Conservation (phyloP, 1,139 yeast species). For the Hyphopichia khmerensis region DNA sequence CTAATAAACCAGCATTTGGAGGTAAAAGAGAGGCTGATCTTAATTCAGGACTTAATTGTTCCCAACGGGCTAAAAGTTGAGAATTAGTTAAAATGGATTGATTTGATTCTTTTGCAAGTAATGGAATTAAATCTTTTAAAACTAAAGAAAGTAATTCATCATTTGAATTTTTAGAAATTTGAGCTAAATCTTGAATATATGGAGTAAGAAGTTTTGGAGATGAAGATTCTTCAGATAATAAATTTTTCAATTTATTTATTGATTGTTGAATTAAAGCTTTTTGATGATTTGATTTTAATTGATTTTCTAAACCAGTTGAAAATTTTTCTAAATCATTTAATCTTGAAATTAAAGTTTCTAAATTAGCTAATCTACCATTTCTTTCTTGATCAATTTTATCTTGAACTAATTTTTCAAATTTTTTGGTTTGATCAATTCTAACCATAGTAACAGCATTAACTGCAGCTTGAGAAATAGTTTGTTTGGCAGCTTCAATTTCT, state of each 20-base stretch:
- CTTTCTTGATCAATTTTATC: slow-evolving; percentile 78
- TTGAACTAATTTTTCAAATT: slow-evolving; percentile 63
- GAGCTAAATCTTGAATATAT: slow-evolving; percentile 47
- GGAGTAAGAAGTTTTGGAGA: slow-evolving; percentile 36
- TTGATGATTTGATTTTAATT: slow-evolving; percentile 54
- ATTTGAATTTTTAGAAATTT: slow-evolving; percentile 40
- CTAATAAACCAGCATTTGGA: slow-evolving; percentile 92
- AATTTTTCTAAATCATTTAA: slow-evolving; percentile 60
- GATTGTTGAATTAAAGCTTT: slow-evolving; percentile 59
- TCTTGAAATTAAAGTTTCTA: slow-evolving; percentile 58
- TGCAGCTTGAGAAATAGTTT: slow-evolving; percentile 70
- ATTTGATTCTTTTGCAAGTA: slow-evolving; percentile 50
- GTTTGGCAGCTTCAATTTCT: slow-evolving; percentile 71
- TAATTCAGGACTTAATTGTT: slow-evolving; percentile 77
- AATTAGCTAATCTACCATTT: slow-evolving; percentile 70
- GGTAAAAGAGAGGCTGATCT: slow-evolving; percentile 87
- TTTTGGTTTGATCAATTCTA: slow-evolving; percentile 69
- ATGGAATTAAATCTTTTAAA: slow-evolving; percentile 35
- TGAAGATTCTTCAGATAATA: slow-evolving; percentile 33
- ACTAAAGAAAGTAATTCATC: slow-evolving; percentile 43
- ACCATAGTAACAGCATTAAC: slow-evolving; percentile 74
- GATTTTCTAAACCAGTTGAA: slow-evolving; percentile 56
- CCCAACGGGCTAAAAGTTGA: slow-evolving; percentile 75
- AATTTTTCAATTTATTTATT: slow-evolving; percentile 51
- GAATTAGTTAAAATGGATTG: slow-evolving; percentile 61